phyloP scores from a whole-genome alignment of 169 alveolate species.

The Cytauxzoon felis region DNA sequence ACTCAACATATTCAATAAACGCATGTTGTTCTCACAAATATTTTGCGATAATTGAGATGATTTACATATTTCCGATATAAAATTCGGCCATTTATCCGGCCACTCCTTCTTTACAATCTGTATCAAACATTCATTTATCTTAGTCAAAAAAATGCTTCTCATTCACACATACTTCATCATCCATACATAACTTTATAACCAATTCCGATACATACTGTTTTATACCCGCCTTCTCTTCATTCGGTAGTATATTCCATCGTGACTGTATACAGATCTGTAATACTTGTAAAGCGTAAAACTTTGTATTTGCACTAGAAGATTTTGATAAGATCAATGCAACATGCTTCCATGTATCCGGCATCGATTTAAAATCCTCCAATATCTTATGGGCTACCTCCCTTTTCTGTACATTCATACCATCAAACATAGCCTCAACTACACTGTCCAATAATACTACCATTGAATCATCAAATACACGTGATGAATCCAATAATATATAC shows the following conservation, averaged over 20 bases:
- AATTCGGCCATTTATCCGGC: slow-evolving; percentile 98
- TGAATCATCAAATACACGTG: slow-evolving; percentile 79
- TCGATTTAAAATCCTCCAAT: slow-evolving; percentile 79
- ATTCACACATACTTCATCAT: slow-evolving; percentile 72
- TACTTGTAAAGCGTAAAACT: slow-evolving; percentile 83
- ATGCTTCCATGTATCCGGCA: slow-evolving; percentile 86
- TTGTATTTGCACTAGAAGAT: slow-evolving; percentile 80
- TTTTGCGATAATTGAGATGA: slow-evolving; percentile 91
- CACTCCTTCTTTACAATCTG: slow-evolving; percentile 94
- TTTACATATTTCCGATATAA: slow-evolving; percentile 96
- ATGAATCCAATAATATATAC: slow-evolving; percentile 74
- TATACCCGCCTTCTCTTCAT: slow-evolving; percentile 80
- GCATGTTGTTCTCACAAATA: slow-evolving; percentile 97
- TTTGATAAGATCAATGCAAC: slow-evolving; percentile 84
- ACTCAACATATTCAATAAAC: slow-evolving; percentile 92
- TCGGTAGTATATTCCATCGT: slow-evolving; percentile 84
- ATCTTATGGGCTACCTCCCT: slow-evolving; percentile 84
- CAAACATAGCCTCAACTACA: slow-evolving; percentile 85
- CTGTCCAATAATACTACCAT: slow-evolving; percentile 80
- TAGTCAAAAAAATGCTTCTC: slow-evolving; percentile 81
- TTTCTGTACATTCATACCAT: slow-evolving; percentile 67
- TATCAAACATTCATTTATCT: slow-evolving; percentile 81
- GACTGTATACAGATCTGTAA: slow-evolving; percentile 81
- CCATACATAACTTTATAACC: slow-evolving; percentile 71
- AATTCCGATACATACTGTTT: slow-evolving; percentile 81